Conservation (phyloP, 177 flowering plant genomes). For the Vitis hybrid region DNA sequence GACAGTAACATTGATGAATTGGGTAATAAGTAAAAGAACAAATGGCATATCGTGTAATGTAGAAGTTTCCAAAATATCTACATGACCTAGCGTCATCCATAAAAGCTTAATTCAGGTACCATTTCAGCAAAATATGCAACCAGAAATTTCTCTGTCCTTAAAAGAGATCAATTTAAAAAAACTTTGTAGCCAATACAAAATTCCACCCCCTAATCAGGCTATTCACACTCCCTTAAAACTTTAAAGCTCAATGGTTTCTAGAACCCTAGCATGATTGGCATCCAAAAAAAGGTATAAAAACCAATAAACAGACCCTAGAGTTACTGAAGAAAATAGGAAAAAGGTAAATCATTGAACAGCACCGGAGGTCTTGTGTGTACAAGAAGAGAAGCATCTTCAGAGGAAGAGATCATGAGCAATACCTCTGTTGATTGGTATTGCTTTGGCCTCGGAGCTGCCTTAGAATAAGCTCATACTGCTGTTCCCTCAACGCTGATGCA, state of each 20-base stretch:
- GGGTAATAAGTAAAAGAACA: too few species aligned
- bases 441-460: slow-evolving; percentile 1
- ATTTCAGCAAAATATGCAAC: too few species aligned
- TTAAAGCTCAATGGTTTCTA: slow-evolving; percentile 24
- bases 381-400: slow-evolving; percentile 17
- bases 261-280: slow-evolving; percentile 15
- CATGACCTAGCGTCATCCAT: too few species aligned
- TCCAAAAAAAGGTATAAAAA: slow-evolving; percentile 12
- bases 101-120: too few species aligned
- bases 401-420: slow-evolving; percentile 8
- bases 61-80: too few species aligned
- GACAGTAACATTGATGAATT: too few species aligned
- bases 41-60: too few species aligned
- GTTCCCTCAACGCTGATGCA: slow-evolving; percentile 16
- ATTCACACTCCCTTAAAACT: slow-evolving; percentile 25
- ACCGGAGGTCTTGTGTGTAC: slow-evolving; percentile 24
- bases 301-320: slow-evolving; percentile 15
- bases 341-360: slow-evolving; percentile 15
- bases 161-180: too few species aligned
- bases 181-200: slow-evolving; percentile 23
- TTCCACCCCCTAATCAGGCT: slow-evolving; percentile 20
- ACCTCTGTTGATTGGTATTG: slow-evolving; percentile 4
- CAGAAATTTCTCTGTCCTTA: too few species aligned
- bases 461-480: background rate
- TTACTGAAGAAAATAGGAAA: slow-evolving; percentile 6